Evolutionary conservation across 257 asterid genomes (phyloP), one percentile per base, ranked within the genome.

Genomic region (Thymus mandschuricus): DNA sequence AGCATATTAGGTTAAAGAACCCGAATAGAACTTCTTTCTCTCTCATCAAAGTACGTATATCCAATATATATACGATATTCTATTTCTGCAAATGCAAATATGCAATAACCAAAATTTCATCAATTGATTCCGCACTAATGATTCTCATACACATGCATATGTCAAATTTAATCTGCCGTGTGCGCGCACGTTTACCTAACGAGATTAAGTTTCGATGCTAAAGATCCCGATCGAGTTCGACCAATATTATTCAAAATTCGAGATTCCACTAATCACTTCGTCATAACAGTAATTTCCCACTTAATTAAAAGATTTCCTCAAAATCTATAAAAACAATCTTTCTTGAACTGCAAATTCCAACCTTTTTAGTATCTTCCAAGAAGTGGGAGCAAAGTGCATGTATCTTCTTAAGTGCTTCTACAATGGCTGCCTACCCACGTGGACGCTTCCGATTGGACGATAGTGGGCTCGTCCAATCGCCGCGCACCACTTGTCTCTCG

Each of bases 321-420:
- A 41, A 56, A 29, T 41, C 79, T 15, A 11, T 35, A 9, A 10
- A 29, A 52, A 1, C 4, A 12, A 49, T 44, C 9, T 8, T 3
- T 7, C 28, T 58, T n/a, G 28, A 21, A 43, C 44, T n/a, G 38
- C 31, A 30, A 59, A 46, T 10, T 3, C 10, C 21, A 21, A 49
- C 50, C n/a, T 46, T 50, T 41, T 40, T 34, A n/a, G 54, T 56
- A n/a, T 65, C 54, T 61, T 27, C 46, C 38, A 54, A 43, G 5
- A 45, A 43, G n/a, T 29, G 67, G 79, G 71, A 62, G 81, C 75
- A 70, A 64, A 70, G 77, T 70, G 77, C 69, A 11, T 43, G 13
- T n/a, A 59, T 29, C 57, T 50, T 70, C 38, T 61, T 21, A 49
- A 66, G 78, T 54, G 55, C 57, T 65, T 67, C 66, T 11, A 61